Percentiles rank a stretch among this genome's conserved stretches.
Conservation (phyloP, 306 rosid species). For the Ammopiptanthus mongolicus region DNA sequence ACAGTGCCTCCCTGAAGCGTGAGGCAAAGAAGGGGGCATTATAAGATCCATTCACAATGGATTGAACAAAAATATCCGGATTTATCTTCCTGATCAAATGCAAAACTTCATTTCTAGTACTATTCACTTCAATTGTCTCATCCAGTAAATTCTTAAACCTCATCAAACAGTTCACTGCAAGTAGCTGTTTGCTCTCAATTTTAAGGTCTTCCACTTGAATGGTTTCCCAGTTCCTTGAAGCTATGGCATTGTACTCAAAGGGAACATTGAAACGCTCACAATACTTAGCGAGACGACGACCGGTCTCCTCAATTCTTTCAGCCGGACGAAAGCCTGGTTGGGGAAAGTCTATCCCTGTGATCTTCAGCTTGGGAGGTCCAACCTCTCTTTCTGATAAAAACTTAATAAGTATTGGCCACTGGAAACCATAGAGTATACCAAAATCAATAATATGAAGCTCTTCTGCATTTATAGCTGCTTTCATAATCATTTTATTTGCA, state of each 20-base stretch:
- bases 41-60: constrained; percentile 49
- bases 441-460: constrained; percentile 69
- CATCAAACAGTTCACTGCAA: constrained; percentile 49
- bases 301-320: constrained; percentile 56
- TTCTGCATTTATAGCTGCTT: constrained; percentile 46
- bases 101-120: constrained; percentile 62
- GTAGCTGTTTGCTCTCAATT: constrained; percentile 39
- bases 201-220: constrained; percentile 48
- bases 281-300: constrained; percentile 57
- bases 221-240: constrained; percentile 60
- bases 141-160: constrained; percentile 54
- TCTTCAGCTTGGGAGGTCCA: constrained; percentile 76
- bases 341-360: constrained; percentile 79
- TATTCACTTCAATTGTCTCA: constrained; percentile 51
- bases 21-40: constrained; percentile 73
- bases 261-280: constrained; percentile 68
- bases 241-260: constrained; percentile 52
- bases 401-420: constrained; percentile 71
- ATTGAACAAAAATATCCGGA: constrained; percentile 55
- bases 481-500: constrained; percentile 43
- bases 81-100: constrained; percentile 60
- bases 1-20: constrained; percentile 70
- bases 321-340: constrained; percentile 67
- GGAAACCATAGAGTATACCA: constrained; percentile 80
- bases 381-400: constrained; percentile 48